phyloP scores from a whole-genome alignment of 1,139 yeast species.

The Protomyces inouyei region DNA sequence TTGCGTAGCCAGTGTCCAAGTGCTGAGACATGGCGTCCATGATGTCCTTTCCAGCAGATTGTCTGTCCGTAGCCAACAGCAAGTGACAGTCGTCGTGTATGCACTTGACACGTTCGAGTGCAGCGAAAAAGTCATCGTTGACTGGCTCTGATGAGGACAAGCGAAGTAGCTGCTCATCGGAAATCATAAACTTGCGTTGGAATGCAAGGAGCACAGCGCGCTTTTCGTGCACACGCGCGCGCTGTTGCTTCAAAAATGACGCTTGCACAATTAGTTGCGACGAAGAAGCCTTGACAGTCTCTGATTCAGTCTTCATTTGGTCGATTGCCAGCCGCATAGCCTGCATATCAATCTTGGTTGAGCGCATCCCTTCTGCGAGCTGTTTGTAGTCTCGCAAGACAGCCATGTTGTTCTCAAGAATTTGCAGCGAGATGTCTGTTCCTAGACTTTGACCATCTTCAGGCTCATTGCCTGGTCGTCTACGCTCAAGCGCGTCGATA shows the following conservation, averaged over 20 bases:
- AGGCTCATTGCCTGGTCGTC: conserved; percentile 37
- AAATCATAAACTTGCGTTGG: conserved; percentile 53
- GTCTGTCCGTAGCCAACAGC: conserved; percentile 62
- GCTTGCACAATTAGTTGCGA: conserved; percentile 43
- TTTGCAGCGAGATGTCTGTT: conserved; percentile 65
- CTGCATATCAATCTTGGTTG: not conserved
- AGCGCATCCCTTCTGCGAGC: conserved; percentile 21
- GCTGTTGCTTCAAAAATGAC: conserved; percentile 41
- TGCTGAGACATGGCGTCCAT: conserved; percentile 57
- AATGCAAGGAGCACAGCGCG: conserved; percentile 5
- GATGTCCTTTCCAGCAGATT: conserved; percentile 64
- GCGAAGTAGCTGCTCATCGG: conserved; percentile 57
- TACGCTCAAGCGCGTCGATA: conserved; percentile 38
- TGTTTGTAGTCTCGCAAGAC: conserved; percentile 57
- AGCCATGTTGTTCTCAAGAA: conserved; percentile 56
- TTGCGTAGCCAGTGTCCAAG: conserved; percentile 51
- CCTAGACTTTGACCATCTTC: conserved; percentile 53
- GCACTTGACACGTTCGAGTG: conserved; percentile 56
- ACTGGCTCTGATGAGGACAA: conserved; percentile 37
- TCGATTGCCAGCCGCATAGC: not conserved
- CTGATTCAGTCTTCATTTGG: conserved; percentile 30
- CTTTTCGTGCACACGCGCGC: conserved; percentile 3
- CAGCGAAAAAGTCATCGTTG: conserved; percentile 58
- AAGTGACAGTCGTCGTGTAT: conserved; percentile 67
- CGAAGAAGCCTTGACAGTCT: conserved; percentile 35